phyloP scores from a whole-genome alignment of 306 rosid genomes.

The Vigna reflexopilosa region DNA sequence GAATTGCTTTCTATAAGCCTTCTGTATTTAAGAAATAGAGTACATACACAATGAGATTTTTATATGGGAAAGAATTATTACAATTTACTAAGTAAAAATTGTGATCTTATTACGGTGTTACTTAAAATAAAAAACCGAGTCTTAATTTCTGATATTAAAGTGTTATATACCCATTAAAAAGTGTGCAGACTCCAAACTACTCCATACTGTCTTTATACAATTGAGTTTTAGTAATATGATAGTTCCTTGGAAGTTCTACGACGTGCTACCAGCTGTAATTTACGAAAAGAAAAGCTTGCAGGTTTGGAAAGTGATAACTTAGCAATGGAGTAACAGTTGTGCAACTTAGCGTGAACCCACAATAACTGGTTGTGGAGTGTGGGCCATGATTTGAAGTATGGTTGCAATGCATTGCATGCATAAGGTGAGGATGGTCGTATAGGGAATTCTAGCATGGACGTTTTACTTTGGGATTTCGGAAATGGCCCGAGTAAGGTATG shows the following conservation, averaged over 20 bases:
- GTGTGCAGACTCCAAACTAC: too few species aligned
- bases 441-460: constrained; percentile 13
- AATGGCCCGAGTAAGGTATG: background rate
- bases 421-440: background rate
- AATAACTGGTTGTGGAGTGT: constrained; percentile 7
- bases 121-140: too few species aligned
- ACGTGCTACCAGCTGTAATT: background rate
- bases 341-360: background rate
- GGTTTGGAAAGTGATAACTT: background rate
- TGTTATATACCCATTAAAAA: too few species aligned
- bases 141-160: too few species aligned
- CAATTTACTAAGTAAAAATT: too few species aligned
- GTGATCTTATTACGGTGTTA: too few species aligned
- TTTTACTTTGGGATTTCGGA: constrained; percentile 21
- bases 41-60: background rate
- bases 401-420: constrained; percentile 28
- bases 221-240: background rate
- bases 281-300: background rate
- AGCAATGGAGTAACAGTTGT: background rate
- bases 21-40: background rate
- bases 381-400: constrained; percentile 26
- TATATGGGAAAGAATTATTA: background rate
- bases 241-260: background rate
- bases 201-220: too few species aligned
- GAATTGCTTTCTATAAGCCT: background rate